These are phyloP conservation scores for Urostyla sp. DNA, from an alignment of 73 alveolate genomes.

Conservation along the genomic window DNA sequence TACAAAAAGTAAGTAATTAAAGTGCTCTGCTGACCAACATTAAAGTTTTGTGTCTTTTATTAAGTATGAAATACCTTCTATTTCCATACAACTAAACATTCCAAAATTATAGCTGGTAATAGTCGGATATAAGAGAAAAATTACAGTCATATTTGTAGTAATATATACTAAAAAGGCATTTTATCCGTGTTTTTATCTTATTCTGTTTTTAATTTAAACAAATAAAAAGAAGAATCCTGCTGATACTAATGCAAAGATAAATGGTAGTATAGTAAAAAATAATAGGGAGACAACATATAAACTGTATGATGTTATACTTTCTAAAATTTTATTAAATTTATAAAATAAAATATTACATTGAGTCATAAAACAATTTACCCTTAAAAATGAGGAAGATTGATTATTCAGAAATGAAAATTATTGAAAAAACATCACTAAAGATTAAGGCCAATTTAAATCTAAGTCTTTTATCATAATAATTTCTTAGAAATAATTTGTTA, in stretches of 20 bases:
- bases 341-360: slow-evolving; percentile 4
- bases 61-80: slow-evolving; percentile 26
- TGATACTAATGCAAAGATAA: neutral
- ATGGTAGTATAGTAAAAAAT: slow-evolving; percentile 3
- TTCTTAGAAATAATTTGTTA: slow-evolving; percentile 53
- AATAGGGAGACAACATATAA: too few relatives aligned
- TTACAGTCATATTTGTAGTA: slow-evolving; percentile 15
- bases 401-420: slow-evolving; percentile 30
- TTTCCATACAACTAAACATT: slow-evolving; percentile 47
- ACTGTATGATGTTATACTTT: too few relatives aligned
- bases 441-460: slow-evolving; percentile 46
- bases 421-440: neutral
- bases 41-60: slow-evolving; percentile 40
- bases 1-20: slow-evolving; percentile 20
- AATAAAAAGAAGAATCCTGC: neutral
- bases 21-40: slow-evolving; percentile 59
- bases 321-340: slow-evolving; percentile 14
- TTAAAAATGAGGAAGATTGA: slow-evolving; percentile 14
- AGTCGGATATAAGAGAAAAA: slow-evolving; percentile 43
- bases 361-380: neutral
- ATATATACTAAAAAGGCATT: neutral
- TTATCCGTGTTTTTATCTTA: neutral
- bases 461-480: slow-evolving; percentile 26
- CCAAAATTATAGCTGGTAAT: slow-evolving; percentile 49
- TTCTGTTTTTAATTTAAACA: neutral